Evolutionary conservation across 2,329 filamentous ascomycete species (phyloP).

Genomic region (Thelonectria rubi): DNA sequence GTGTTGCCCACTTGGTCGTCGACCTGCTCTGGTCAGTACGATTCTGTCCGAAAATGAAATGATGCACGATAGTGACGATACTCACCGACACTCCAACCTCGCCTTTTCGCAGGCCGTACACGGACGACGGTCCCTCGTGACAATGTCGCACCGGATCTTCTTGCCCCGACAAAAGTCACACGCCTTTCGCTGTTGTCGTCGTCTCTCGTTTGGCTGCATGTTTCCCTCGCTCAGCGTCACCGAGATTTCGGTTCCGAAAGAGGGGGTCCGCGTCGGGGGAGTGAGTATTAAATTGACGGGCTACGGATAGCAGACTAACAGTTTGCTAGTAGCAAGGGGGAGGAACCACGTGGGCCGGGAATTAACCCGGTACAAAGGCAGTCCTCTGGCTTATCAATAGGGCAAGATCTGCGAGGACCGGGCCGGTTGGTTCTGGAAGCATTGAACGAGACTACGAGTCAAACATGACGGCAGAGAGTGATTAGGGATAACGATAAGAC

Average conservation of each 20-base stretch:
- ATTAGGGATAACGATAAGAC: background rate
- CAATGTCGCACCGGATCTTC: slow-evolving; percentile 40
- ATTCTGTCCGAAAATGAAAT: background rate
- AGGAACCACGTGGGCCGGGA: background rate
- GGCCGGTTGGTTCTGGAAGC: background rate
- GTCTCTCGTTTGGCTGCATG: slow-evolving; percentile 17
- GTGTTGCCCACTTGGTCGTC: slow-evolving; percentile 37
- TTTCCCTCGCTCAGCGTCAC: background rate
- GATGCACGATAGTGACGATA: background rate
- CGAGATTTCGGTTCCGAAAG: slow-evolving; percentile 9
- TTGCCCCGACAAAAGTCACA: slow-evolving; percentile 40
- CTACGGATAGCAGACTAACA: background rate
- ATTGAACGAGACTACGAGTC: background rate
- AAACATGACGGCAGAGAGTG: too few species aligned
- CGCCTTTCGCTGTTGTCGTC: slow-evolving; percentile 45
- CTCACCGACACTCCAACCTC: slow-evolving; percentile 40
- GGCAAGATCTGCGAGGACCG: background rate
- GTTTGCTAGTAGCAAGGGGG: background rate
- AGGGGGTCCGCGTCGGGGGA: background rate
- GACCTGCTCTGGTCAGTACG: slow-evolving; percentile 28
- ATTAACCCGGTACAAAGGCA: background rate
- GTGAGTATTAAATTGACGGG: background rate
- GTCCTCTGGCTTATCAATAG: background rate
- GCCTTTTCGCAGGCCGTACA: slow-evolving; percentile 40
- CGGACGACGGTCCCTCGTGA: slow-evolving; percentile 27